Percentiles rank a stretch among this genome's conserved stretches.
phyloP scores from a whole-genome alignment of 805 yeast species.

The Kregervanrija fluxuum region DNA sequence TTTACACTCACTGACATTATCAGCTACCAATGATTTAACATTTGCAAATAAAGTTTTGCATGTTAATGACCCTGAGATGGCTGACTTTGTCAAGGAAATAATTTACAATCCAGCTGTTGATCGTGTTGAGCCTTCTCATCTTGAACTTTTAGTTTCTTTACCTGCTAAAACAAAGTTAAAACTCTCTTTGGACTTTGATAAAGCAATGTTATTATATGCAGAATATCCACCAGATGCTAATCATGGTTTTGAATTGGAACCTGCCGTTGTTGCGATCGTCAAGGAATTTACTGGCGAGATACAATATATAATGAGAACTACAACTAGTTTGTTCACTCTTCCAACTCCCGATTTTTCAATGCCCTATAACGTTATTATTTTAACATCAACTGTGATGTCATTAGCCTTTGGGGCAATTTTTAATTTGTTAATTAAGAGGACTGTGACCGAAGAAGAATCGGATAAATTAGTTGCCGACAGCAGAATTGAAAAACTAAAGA shows the following conservation, averaged over 20 bases:
- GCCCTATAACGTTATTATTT: conserved; percentile 96
- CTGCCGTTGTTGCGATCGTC: conserved; percentile 68
- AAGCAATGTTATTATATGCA: conserved; percentile 71
- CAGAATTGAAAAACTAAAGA: conserved; percentile 12
- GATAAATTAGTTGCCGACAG: conserved; percentile 25
- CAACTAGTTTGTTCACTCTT: conserved; percentile 76
- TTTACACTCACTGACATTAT: conserved; percentile 55
- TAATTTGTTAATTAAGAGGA: conserved; percentile 66
- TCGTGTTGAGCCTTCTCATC: conserved; percentile 71
- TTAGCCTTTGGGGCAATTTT: conserved; percentile 82
- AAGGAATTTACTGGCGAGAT: conserved; percentile 14
- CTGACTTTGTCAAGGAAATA: conserved; percentile 40
- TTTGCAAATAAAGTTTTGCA: conserved; percentile 8
- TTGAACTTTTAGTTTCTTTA: conserved; percentile 58
- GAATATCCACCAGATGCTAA: conserved; percentile 99
- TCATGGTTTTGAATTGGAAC: conserved; percentile 93
- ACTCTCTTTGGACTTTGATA: conserved; percentile 75
- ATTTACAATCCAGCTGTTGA: conserved; percentile 74
- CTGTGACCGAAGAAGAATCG: conserved; percentile 69
- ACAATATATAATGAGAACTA: conserved; percentile 59
- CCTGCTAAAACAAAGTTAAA: conserved; percentile 61
- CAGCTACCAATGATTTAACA: conserved; percentile 16
- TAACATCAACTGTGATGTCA: conserved; percentile 91
- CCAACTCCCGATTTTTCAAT: conserved; percentile 98
- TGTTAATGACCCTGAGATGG: conserved; percentile 22